Conservation (phyloP, 257 asterid species). For the Ophiorrhiza pumila region DNA sequence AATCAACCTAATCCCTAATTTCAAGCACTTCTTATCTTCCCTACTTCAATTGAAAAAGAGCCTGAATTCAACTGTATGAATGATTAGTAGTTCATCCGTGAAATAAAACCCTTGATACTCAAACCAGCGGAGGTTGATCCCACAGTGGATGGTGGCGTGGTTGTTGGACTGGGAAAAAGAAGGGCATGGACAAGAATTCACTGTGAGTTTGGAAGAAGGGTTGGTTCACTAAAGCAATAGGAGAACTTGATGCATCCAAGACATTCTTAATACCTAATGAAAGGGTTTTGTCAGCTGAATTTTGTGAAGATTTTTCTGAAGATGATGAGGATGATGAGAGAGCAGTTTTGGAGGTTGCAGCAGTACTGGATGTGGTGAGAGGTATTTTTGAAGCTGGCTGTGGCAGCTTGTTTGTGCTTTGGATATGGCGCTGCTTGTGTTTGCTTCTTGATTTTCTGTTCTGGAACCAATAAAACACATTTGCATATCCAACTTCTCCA, state of each 20-base stretch:
- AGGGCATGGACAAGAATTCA: too few relatives aligned
- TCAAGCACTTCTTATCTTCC: too few relatives aligned
- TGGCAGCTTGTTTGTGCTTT: constrained; percentile 31
- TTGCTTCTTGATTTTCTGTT: too few relatives aligned
- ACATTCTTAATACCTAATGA: constrained; percentile 34
- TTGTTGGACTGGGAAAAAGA: constrained; percentile 45
- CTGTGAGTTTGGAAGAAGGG: constrained; percentile 29
- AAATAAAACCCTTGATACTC: constrained; percentile 53
- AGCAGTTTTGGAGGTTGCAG: constrained; percentile 1
- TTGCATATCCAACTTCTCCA: constrained; percentile 93
- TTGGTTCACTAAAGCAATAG: constrained; percentile 67
- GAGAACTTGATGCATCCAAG: constrained; percentile 50
- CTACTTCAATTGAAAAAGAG: too few relatives aligned
- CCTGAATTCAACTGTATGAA: too few relatives aligned
- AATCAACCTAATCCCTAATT: too few relatives aligned
- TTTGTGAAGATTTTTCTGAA: constrained; percentile 57
- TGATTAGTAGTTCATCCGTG: constrained; percentile 30
- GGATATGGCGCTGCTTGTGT: too few relatives aligned
- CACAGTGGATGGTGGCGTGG: constrained; percentile 8
- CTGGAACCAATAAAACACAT: constrained; percentile 96
- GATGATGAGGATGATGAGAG: constrained; percentile 54
- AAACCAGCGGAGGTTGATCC: constrained; percentile 21
- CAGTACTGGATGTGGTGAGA: constrained; percentile 11
- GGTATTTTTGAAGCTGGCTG: constrained; percentile 19
- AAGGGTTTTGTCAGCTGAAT: too few relatives aligned